Evolutionary conservation across 164 flowering plant genomes (phyloP).

Genomic region (Magnolia kwangsiensis): DNA sequence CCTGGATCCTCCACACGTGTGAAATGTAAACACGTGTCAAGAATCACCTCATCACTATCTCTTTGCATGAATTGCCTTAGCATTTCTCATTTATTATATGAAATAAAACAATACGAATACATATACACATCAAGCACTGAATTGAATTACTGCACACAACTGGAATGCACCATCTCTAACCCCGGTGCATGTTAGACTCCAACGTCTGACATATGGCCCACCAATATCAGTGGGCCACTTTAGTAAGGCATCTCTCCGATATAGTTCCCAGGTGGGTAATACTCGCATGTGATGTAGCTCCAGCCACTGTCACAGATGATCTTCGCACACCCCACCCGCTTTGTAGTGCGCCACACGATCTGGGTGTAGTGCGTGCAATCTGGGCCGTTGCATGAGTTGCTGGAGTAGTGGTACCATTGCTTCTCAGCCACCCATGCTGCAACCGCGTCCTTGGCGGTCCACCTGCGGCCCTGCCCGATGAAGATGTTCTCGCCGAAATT

Average conservation of each 20-base stretch:
- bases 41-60: too few relatives aligned
- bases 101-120: too few relatives aligned
- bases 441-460: slow-evolving; percentile 19
- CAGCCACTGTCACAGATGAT: slow-evolving; percentile 22
- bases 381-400: slow-evolving; percentile 13
- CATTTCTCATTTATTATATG: too few relatives aligned
- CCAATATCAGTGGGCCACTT: too few relatives aligned
- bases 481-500: slow-evolving; percentile 23
- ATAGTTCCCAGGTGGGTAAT: slow-evolving; percentile 24
- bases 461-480: slow-evolving; percentile 16
- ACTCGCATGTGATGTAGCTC: slow-evolving; percentile 21
- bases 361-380: slow-evolving; percentile 26
- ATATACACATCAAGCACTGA: too few relatives aligned
- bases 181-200: too few relatives aligned
- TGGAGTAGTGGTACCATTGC: slow-evolving; percentile 13
- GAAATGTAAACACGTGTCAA: too few relatives aligned
- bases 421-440: slow-evolving; percentile 23
- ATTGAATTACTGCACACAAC: too few relatives aligned
- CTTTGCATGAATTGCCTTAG: too few relatives aligned
- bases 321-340: slow-evolving; percentile 23
- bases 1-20: too few relatives aligned
- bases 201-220: too few relatives aligned
- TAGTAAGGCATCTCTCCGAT: slow-evolving; percentile 20
- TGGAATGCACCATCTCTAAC: too few relatives aligned
- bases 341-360: slow-evolving; percentile 23